Base-by-base conservation (phyloP, 1,284 basidiomycete genomes). In the Marasmius sp. region DNA sequence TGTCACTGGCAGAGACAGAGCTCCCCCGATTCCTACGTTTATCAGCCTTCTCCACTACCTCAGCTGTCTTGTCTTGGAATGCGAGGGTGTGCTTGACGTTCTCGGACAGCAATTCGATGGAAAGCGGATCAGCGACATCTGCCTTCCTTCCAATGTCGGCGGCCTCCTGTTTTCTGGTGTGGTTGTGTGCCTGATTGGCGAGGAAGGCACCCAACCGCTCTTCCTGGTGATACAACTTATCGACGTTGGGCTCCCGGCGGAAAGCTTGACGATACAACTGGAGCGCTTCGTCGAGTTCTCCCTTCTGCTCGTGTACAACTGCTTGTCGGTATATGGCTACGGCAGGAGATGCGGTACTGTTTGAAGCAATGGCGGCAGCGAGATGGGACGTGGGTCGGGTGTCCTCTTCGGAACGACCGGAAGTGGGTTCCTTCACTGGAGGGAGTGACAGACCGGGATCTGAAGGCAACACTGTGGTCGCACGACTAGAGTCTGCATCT, bases 191-290 rank as follows among this genome's bases (percentile, higher is more conserved):
- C 55, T 75, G 74, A 12, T 70, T 69, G 38, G 67, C 68, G 43
- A 69, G 59, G 37, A 79, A 72, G 10, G 74, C 69, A 5, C 70
- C 68, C n/a, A 79, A 74, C 67, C 77, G 75, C 71, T 91, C 87
- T 60, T 85, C 79, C 52, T 77, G 77, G 60, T 82, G 79, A 71
- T 87, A 91, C 1, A 81, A 80, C 61, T 79, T 79, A 70, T 92
- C 90, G 50, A 92, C 88, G 63, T 89, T 77, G 22, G 86, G 72
- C 60, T 94, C 85, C 70, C 91, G 76, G 61, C 88, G 84, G 74
- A 95, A 95, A 1, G 93, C 92, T 59, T 84, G 84, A 11, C 91
- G 85, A 69, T 96, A 96, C 3, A 94, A 75, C 27, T 74, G 71
- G 7, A 94, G 74, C 8, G 94, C 94, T 38, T 89, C 85, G 66